Evolutionary conservation across 2,329 filamentous ascomycete species (phyloP).

Genomic region (Monosporascus sp.): DNA sequence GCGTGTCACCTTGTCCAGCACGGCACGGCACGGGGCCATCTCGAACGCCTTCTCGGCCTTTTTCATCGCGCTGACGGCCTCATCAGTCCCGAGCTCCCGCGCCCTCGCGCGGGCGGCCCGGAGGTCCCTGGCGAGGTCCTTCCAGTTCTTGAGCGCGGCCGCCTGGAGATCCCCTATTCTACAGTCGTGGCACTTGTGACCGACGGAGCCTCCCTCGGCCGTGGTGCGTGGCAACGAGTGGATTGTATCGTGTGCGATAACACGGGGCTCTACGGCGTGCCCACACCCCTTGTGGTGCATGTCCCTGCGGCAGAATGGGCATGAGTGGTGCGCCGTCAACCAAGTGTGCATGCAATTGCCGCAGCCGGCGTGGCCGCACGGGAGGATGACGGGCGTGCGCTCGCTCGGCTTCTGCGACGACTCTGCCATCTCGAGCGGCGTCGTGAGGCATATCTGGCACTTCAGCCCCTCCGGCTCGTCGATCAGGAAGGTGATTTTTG

Average conservation of each 20-base stretch:
- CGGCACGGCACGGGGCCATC: neutral
- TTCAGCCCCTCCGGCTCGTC: slow-evolving; percentile 15
- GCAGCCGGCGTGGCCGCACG: slow-evolving; percentile 32
- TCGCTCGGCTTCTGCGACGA: neutral
- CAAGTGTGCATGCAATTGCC: slow-evolving; percentile 23
- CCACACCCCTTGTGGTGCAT: slow-evolving; percentile 25
- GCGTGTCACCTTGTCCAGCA: neutral
- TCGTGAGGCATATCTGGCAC: slow-evolving; percentile 20
- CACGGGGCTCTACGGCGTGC: slow-evolving; percentile 21
- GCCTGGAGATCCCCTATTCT: slow-evolving; percentile 1
- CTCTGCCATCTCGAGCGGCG: slow-evolving; percentile 8
- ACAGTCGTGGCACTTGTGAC: slow-evolving; percentile 11
- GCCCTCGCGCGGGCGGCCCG: slow-evolving; percentile 3
- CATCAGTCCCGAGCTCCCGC: slow-evolving; percentile 3
- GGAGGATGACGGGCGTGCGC: slow-evolving; percentile 23
- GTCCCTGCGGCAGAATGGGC: slow-evolving; percentile 30
- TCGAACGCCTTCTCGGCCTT: slow-evolving; percentile 13
- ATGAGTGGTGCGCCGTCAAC: slow-evolving; percentile 18
- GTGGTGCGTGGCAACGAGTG: slow-evolving; percentile 29
- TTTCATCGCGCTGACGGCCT: slow-evolving; percentile 4
- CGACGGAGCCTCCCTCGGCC: slow-evolving; percentile 24
- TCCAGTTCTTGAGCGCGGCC: slow-evolving; percentile 3
- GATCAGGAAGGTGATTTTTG: slow-evolving; percentile 22
- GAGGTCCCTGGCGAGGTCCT: slow-evolving; percentile 5
- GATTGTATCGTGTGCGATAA: slow-evolving; percentile 26